Evolutionary conservation across 1,284 basidiomycete genomes (phyloP), one percentile per base, ranked within the genome.

Genomic region (Somion occarium): DNA sequence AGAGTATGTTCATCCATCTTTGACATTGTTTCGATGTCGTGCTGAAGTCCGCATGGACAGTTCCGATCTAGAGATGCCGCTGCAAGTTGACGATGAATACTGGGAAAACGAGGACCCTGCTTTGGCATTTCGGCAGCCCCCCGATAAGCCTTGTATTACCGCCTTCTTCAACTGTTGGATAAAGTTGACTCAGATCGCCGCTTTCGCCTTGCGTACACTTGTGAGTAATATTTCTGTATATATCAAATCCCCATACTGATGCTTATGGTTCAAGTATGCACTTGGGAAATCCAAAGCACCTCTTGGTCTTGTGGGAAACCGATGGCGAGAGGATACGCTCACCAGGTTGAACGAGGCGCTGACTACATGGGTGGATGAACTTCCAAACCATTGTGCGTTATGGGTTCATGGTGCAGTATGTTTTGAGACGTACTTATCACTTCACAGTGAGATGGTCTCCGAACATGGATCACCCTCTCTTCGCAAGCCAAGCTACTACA

Each of bases 71-170:
- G 88, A 89, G 37, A 73, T 87, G 45, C 90, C 91, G 1, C 69
- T 89, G 5, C 88, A 91, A 61, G 84, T 94, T 4, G 88, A 93
- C 56, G 93, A 96, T 61, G 88, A 93, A 56, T 91, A 83, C 60
- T 93, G 88, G 90, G 79, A 82, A 59, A 63, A 71, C 48, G 73
- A 75, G 2, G 71, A 78, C 50, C 72, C 75, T 3, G 63, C 73
- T 19, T 53, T 65, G 42, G 70, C 71, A 20, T 88, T 86, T 63
- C 70, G 69, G 46, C 91, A 92, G 60, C 91, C 90, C 1, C 59
- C 68, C 5, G 79, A 72, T 4, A 74, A 78, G 52, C 83, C 85
- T n/a, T 79, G 83, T 23, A 68, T 66, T 20, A 69, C 91, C 20
- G 67, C 80, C 0, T 79, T 74, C 2, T 93, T 93, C 64, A 83